These are phyloP conservation scores for Lasiodiplodia theobromae DNA, from an alignment of 2,329 filamentous ascomycete genomes.

Conservation along the genomic window DNA sequence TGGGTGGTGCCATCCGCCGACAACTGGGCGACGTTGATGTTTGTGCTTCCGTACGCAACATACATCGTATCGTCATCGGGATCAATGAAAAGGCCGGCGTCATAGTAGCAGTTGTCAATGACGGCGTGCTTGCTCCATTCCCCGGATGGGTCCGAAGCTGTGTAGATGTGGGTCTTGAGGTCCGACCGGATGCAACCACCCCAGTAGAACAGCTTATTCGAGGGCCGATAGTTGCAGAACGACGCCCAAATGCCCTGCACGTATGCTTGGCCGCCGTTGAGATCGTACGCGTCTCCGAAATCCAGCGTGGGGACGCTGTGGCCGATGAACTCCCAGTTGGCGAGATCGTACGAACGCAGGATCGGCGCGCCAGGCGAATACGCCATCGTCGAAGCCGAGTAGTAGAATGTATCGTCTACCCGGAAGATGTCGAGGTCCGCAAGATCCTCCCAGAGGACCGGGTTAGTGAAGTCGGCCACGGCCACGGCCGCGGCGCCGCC, in stretches of 20 bases:
- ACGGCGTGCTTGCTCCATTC: conserved; percentile 51
- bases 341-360: conserved; percentile 62
- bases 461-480: conserved; percentile 53
- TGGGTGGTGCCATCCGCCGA: conserved; percentile 56
- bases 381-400: conserved; percentile 63
- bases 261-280: conserved; percentile 56
- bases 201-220: conserved; percentile 62
- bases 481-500: background rate
- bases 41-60: conserved; percentile 60
- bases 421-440: conserved; percentile 63
- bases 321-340: conserved; percentile 55
- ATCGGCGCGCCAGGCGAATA: conserved; percentile 65
- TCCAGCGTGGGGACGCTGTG: conserved; percentile 49
- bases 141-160: conserved; percentile 49
- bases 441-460: conserved; percentile 63
- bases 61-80: conserved; percentile 65
- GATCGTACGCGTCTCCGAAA: conserved; percentile 55
- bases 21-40: conserved; percentile 61
- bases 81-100: conserved; percentile 64
- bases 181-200: conserved; percentile 62
- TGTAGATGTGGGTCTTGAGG: conserved; percentile 61
- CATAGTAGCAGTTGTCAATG: conserved; percentile 62
- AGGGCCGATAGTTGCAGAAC: conserved; percentile 59
- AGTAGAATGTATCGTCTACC: conserved; percentile 60
- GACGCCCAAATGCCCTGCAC: conserved; percentile 65